Evolutionary conservation across 148 eudicot genomes (phyloP), one percentile per base, ranked within the genome.

Genomic region (Spergularia bocconei): DNA sequence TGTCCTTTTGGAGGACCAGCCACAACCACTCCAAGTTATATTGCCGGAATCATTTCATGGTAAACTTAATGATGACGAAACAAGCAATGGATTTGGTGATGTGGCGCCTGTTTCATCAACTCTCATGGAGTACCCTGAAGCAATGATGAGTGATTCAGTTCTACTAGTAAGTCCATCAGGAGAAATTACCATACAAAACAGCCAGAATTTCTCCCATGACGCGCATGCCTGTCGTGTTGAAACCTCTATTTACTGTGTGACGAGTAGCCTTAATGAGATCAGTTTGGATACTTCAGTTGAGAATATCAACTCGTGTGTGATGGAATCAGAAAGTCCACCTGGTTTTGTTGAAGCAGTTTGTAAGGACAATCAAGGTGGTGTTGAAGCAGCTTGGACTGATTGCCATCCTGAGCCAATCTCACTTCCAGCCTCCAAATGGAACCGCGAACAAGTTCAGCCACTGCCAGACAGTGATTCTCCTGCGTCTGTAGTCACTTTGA

Each of bases 111-210:
- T 62, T 54, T 78, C 70, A 13, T 67, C 70, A 1, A 15, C 53
- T 55, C 11, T 41, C 53, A 54, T 63, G 41, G 75, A 78, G n/a
- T 11, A 15, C 47, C 80, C 75, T 39, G 63, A 63, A 53, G 75
- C 50, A 21, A 38, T 63, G 41, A 50, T 48, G 6, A 48, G 54
- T 17, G 80, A 63, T 29, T 3, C 55, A 9, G 50, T 71, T 56
- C 41, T 78, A 11, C 52, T 71, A 52, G 80, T 56, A 8, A 71
- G 48, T 48, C 63, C 80, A 23, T 71, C 55, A 44, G 80, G 80
- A 5, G 71, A 78, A 78, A 47, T 78, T 17, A 16, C 55, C 57
- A 71, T 71, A n/a, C n/a, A 41, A n/a, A 53, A 65, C 36, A 21
- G 38, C 38, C 3, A 29, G 65, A 59, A 39, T 19, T 0, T 71